Evolutionary conservation across 345 rosid genomes (phyloP), one percentile per base, ranked within the genome.

Genomic region (Firmiana major): DNA sequence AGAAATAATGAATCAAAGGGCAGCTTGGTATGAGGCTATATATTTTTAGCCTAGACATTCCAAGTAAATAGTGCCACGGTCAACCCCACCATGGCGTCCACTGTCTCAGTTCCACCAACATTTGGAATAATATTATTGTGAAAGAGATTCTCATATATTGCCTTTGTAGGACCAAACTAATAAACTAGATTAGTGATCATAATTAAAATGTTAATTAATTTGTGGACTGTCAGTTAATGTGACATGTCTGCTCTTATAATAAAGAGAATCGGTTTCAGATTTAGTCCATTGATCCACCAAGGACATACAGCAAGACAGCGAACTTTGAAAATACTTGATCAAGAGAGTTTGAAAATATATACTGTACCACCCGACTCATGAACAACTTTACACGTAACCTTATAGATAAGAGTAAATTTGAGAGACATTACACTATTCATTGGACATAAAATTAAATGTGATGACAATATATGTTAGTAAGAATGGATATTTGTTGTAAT

Each of bases 61-160:
- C 60, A 42, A 75, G 80, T 65, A 63, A 79, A 77, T 34, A 60
- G 70, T 78, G 74, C 73, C 28, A 82, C 48, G 80, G 73, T 71
- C 78, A 71, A 85, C 80, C 89, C 89, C 90, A 83, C 89, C 77
- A 75, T 3, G 81, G 84, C 62, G 75, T 64, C 75, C 75, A 54
- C 26, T 89, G 92, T 89, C 88, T 63, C 80, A 36, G 45, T 71
- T 83, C 87, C 24, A 55, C 86, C 81, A 83, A 81, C 91, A 85
- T 85, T 75, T 83, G 82, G 92, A 87, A 87, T 86, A 85, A 77
- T 83, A 83, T 84, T 80, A 85, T 85, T 84, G 79, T 57, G 70
- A 42, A 31, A 81, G 74, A 85, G 89, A 87, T 86, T 86, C 88
- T 82, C 83, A 54, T 63, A 68, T 84, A 81, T 81, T 83, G 79